A percentile compares a stretch with the other conserved stretches of the same genome.
Evolutionary conservation across 2,329 filamentous ascomycete species (phyloP).

Genomic region (Alternaria arbusti): DNA sequence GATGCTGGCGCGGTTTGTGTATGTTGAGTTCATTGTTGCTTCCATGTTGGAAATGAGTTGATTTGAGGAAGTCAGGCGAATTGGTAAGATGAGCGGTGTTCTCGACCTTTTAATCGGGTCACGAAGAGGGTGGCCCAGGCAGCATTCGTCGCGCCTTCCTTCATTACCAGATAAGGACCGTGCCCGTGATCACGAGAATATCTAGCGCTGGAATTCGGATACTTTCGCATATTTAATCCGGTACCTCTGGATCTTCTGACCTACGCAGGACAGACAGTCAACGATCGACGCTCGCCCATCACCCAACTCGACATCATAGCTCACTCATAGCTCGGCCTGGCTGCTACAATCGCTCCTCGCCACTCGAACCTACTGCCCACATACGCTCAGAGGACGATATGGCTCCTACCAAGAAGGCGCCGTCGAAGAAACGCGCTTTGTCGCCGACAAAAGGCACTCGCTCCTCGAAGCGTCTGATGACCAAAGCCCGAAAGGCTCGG

Average conservation of each 20-base stretch:
- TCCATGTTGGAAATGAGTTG: neutral
- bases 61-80: neutral
- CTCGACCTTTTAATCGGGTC: neutral
- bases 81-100: neutral
- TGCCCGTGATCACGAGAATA: neutral
- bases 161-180: neutral
- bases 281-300: too few relatives aligned
- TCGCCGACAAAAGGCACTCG: neutral
- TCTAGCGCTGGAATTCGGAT: neutral
- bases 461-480: neutral
- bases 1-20: neutral
- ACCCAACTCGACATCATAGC: too few relatives aligned
- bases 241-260: too few relatives aligned
- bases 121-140: neutral
- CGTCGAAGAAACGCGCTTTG: neutral
- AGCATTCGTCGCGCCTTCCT: neutral
- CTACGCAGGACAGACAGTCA: too few relatives aligned
- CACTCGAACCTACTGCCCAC: rapidly evolving
- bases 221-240: neutral
- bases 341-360: neutral
- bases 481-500: neutral
- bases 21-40: neutral
- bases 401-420: neutral
- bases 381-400: neutral
- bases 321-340: too few relatives aligned